Base-by-base conservation (phyloP, 2,329 filamentous ascomycete species). In the Ophiostoma ips region DNA sequence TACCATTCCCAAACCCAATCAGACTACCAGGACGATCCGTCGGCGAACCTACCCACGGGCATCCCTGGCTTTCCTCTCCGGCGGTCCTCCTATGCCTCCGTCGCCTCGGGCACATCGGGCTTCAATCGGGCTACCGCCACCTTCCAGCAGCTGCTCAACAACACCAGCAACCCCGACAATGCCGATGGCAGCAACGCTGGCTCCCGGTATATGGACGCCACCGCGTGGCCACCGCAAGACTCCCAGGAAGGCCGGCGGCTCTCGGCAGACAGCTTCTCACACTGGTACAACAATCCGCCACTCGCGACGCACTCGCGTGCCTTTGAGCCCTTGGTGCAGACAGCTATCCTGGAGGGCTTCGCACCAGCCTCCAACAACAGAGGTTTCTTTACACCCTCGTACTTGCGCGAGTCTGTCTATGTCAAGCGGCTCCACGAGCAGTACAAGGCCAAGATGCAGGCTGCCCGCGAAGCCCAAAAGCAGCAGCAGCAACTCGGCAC, bases 341-440 rank as follows among this genome's bases (percentile, higher is more conserved):
- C 59, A 43, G 55, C 55, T 37, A 40, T 60, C 56, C 55, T 59
- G 15, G 55, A 58, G 48, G 49, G 53, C 31, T 50, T 53, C 21
- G 52, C 49, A n/a, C 46, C 52, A 1, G 48, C 50, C 13, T 52
- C 50, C 41, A 59, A 55, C 41, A 57, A 62, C 55, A 63, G 71
- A 52, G 59, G 65, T 52, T 90, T 90, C 70, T 88, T 95, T 64
- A 75, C 82, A 11, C 90, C 90, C 1, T 88, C 87, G 5, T 95
- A 95, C 66, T 75, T 96, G 41, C 72, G 74, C 57, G 78, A 78
- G 36, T 90, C 87, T 13, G 77, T 79, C 59, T 89, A 95, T 64
- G 79, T 90, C 49, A 76, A 83, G 58, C 81, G 77, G 62, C 72
- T 95, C 45, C 79, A 84, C 58, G 80, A 86, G 54, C 77, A 76